Base-by-base conservation (phyloP, 192 early-diverging fungal genomes). In the Anaeromyces robustus region DNA sequence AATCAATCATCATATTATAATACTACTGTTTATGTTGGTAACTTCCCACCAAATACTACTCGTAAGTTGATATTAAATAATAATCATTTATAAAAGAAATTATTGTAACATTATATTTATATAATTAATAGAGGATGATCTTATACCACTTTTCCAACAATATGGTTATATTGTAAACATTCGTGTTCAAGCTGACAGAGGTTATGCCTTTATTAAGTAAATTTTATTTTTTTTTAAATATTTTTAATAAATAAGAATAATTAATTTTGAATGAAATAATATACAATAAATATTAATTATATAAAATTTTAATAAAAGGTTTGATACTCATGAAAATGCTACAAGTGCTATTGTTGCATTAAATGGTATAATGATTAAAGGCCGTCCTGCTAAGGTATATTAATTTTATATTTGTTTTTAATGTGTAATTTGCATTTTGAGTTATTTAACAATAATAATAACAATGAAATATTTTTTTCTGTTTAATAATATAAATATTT, bases 21-120 rank as follows among this genome's bases (percentile, higher is more conserved):
- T 84, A 94, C 92, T 30, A 97, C 94, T 0, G 94, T 96, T 37
- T 97, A 97, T 82, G 89, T 95, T 78, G 95, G 95, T 77, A 97
- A 97, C 82, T 84, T 97, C 80, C 90, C 93, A 77, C 92, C 93
- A 79, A 90, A 87, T 81, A 94, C 94, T 2, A 90, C 91, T 77
- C 93, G 90, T 92, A 83, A 89, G 86, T 81, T 29, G 4, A 22
- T 22, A 14, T 2, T 14, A 14, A 41, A 41, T 14, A 41, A 41
- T 18, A 22, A 18, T 52, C 5, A 34, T 34, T 34, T 34, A 34
- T 34, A 7, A 34, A 34, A 34, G 32, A 7, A 34, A 3, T 34
- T 34, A 7, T 34, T 34, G 3, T 34, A 34, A 7, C 12, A 7
- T 7, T 34, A 34, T 34, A 34, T 34, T 7, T 34, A 34, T 34